These are phyloP conservation scores for Galerina sulciceps DNA, from an alignment of 768 basidiomycete genomes.

Conservation along the genomic window DNA sequence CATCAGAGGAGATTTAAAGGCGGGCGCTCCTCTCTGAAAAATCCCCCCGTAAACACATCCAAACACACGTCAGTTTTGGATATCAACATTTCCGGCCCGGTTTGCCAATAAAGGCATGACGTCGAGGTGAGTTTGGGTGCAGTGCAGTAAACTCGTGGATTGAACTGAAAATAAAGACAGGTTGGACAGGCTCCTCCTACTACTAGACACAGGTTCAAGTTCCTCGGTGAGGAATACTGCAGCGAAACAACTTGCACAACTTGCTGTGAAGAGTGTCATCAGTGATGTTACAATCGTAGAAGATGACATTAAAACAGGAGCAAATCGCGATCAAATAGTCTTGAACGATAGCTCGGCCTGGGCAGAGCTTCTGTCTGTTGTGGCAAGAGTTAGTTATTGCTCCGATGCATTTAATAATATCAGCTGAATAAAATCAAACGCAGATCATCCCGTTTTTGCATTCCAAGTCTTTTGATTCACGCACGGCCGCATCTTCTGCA, in stretches of 20 bases:
- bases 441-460: conserved; percentile 91
- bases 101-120: conserved; percentile 69
- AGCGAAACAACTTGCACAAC: conserved; percentile 92
- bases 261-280: conserved; percentile 85
- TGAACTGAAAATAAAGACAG: conserved; percentile 40
- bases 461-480: conserved; percentile 91
- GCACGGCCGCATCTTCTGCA: conserved; percentile 87
- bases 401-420: background rate
- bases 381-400: conserved; percentile 70
- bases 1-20: conserved; percentile 68
- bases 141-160: background rate
- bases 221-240: conserved; percentile 91
- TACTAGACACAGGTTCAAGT: conserved; percentile 95
- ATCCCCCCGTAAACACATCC: conserved; percentile 56
- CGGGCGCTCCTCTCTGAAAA: conserved; percentile 52
- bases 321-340: conserved; percentile 57
- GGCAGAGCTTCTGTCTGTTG: conserved; percentile 89
- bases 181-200: conserved; percentile 94
- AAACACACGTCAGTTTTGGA: conserved; percentile 40
- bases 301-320: conserved; percentile 68
- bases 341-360: conserved; percentile 77
- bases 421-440: background rate
- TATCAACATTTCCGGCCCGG: conserved; percentile 48
- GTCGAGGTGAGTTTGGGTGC: conserved; percentile 64
- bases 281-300: conserved; percentile 78